These are phyloP conservation scores for Fusarium gaditjirri DNA, from an alignment of 2,329 filamentous ascomycete species.

Conservation along the genomic window DNA sequence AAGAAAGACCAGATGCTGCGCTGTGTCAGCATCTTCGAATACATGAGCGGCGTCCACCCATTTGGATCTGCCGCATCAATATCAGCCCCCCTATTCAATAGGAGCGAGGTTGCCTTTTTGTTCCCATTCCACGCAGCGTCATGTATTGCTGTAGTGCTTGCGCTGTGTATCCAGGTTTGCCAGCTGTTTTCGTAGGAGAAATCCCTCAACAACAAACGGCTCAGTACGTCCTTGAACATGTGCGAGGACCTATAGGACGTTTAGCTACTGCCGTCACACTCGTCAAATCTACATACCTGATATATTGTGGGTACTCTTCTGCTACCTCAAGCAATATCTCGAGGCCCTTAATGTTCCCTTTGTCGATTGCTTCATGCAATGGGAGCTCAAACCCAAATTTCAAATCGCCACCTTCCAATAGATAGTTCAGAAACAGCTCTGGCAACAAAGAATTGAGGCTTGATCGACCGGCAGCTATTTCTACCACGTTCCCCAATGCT, in stretches of 20 bases:
- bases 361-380: not conserved
- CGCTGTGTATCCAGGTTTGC: accelerated
- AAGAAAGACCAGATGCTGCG: not conserved
- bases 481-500: not conserved
- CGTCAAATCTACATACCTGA: not conserved
- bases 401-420: not conserved
- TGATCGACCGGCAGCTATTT: not conserved
- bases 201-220: accelerated
- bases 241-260: not conserved
- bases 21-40: not conserved
- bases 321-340: not conserved
- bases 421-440: not conserved
- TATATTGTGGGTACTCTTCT: not conserved
- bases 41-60: not conserved
- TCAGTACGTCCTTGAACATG: not conserved
- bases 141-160: not conserved
- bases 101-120: not conserved
- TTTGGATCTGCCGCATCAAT: not conserved
- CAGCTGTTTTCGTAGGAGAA: not conserved
- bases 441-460: not conserved
- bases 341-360: not conserved
- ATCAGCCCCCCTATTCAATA: not conserved
- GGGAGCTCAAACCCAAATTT: not conserved
- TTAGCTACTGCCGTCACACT: not conserved
- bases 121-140: not conserved